A percentile compares a stretch with the other conserved stretches of the same genome.
phyloP scores from a whole-genome alignment of 331 rosid genomes.

The Acacia concinna region DNA sequence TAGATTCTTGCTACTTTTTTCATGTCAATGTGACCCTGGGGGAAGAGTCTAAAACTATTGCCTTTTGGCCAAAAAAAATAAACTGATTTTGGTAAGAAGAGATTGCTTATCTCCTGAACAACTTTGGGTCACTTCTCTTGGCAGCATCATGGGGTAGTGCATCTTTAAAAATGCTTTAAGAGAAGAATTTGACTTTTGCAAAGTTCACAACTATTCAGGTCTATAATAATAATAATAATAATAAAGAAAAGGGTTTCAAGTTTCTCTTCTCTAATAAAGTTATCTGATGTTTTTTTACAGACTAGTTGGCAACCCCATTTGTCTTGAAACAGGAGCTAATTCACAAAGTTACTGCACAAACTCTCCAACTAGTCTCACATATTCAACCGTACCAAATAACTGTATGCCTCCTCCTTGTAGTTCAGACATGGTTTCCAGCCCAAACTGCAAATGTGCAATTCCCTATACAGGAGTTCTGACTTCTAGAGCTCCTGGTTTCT shows the following conservation, averaged over 20 bases:
- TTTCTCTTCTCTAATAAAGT: background rate
- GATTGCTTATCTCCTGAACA: background rate
- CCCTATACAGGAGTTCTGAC: slow-evolving; percentile 39
- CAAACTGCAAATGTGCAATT: slow-evolving; percentile 46
- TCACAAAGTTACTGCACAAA: slow-evolving; percentile 31
- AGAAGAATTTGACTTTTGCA: background rate
- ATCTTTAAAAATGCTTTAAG: too few relatives aligned
- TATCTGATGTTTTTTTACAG: slow-evolving; percentile 19
- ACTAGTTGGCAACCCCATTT: slow-evolving; percentile 39
- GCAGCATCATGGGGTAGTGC: background rate
- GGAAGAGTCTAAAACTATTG: too few relatives aligned
- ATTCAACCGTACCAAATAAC: background rate
- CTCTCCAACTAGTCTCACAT: background rate
- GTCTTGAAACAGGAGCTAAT: slow-evolving; percentile 24
- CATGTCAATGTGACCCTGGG: background rate
- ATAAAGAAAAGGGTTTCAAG: background rate
- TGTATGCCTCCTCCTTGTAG: slow-evolving; percentile 32
- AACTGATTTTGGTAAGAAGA: background rate
- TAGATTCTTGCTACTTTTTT: background rate
- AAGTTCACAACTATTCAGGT: background rate
- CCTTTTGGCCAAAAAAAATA: background rate
- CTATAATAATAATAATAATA: background rate
- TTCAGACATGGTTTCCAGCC: slow-evolving; percentile 34
- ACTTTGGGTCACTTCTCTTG: background rate
- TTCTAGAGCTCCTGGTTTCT: slow-evolving; percentile 39